Conservation (phyloP, 176 grass and related monocot species). For the Hordeum marinum region DNA sequence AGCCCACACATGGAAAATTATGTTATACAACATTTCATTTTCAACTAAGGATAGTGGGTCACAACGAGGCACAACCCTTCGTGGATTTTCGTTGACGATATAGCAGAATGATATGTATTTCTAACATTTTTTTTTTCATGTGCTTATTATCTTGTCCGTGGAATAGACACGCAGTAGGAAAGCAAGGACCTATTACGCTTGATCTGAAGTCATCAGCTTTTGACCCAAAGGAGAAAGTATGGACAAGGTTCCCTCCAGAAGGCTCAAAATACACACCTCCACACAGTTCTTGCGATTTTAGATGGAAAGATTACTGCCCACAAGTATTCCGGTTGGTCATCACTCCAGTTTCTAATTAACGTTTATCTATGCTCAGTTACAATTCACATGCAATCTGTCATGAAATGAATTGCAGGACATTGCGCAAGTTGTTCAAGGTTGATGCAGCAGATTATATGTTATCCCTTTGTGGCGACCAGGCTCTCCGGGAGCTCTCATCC, state of each 20-base stretch:
- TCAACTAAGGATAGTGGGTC: neutral
- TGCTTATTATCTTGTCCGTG: neutral
- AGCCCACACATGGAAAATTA: neutral
- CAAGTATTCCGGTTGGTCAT: slow-evolving; percentile 80
- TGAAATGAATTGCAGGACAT: slow-evolving; percentile 59
- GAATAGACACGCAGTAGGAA: slow-evolving; percentile 79
- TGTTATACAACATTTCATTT: neutral
- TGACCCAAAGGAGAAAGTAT: slow-evolving; percentile 34
- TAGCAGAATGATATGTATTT: neutral
- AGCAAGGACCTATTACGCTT: slow-evolving; percentile 65
- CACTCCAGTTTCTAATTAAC: neutral
- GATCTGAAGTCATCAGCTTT: slow-evolving; percentile 94
- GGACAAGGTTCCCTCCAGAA: slow-evolving; percentile 43
- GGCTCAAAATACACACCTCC: slow-evolving; percentile 96
- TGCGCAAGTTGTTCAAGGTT: slow-evolving; percentile 89
- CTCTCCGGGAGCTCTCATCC: slow-evolving; percentile 83
- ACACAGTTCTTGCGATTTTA: slow-evolving; percentile 92
- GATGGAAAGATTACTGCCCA: slow-evolving; percentile 97
- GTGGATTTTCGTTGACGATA: neutral
- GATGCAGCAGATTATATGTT: slow-evolving; percentile 98
- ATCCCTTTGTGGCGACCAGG: slow-evolving; percentile 89
- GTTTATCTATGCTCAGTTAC: neutral
- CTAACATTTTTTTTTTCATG: neutral
- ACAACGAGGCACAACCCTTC: neutral
- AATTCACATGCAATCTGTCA: neutral